Conservation (phyloP, 768 basidiomycete species). For the Pleurotus platypus region DNA sequence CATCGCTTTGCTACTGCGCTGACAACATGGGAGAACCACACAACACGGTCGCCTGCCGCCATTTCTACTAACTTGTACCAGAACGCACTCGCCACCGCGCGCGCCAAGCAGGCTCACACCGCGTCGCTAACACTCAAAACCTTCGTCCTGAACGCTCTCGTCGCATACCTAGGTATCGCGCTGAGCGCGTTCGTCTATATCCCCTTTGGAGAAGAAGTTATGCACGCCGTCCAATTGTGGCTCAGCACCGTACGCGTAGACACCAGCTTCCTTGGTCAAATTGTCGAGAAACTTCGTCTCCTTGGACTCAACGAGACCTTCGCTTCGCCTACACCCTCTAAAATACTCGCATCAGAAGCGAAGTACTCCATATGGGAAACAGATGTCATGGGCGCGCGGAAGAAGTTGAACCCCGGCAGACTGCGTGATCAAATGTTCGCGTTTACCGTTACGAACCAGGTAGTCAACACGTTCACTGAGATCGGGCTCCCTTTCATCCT, state of each 20-base stretch:
- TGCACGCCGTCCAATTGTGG: constrained; percentile 51
- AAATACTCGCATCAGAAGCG: not conserved
- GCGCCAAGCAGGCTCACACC: constrained; percentile 42
- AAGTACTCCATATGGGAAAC: constrained; percentile 45
- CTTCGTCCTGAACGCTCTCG: constrained; percentile 84
- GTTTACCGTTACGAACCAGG: constrained; percentile 86
- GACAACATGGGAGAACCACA: constrained; percentile 91
- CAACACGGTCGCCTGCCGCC: constrained; percentile 50
- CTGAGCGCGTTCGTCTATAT: constrained; percentile 96
- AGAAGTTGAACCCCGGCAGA: constrained; percentile 63
- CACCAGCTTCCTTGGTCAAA: not conserved
- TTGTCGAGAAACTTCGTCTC: not conserved
- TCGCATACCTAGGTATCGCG: constrained; percentile 87
- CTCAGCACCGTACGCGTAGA: constrained; percentile 14
- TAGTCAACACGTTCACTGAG: constrained; percentile 72
- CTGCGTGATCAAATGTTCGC: constrained; percentile 93
- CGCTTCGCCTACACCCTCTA: not conserved
- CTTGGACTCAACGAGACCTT: constrained; percentile 5
- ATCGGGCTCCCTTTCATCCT: constrained; percentile 77
- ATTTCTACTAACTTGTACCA: not conserved
- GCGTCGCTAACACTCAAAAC: constrained; percentile 86
- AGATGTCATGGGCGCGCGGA: constrained; percentile 43
- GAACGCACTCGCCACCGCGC: constrained; percentile 3
- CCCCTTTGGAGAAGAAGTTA: constrained; percentile 85
- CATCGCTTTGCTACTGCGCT: constrained; percentile 63